phyloP scores from a whole-genome alignment of 192 early-diverging fungal genomes.

The Entrophospora sp. region DNA sequence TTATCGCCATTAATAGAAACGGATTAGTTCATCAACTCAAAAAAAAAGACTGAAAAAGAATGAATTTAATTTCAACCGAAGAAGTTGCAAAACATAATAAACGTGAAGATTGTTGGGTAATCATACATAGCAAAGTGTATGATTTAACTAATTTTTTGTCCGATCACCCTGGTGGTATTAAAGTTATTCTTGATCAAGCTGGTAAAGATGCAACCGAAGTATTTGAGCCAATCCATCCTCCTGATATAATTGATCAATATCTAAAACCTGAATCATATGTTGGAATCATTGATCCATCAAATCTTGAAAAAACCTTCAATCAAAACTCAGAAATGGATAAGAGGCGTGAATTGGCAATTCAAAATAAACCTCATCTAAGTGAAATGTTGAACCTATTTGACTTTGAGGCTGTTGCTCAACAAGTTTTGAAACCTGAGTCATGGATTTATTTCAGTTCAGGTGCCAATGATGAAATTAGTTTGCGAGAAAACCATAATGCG shows the following conservation, averaged over 20 bases:
- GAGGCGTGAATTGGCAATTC: slow-evolving; percentile 15
- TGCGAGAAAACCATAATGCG: slow-evolving; percentile 73
- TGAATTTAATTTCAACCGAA: slow-evolving; percentile 10
- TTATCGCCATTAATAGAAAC: too few relatives aligned
- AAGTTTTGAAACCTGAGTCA: slow-evolving; percentile 50
- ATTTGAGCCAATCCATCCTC: slow-evolving; percentile 58
- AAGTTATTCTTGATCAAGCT: slow-evolving; percentile 54
- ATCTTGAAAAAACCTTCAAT: neutral
- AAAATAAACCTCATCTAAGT: slow-evolving; percentile 41
- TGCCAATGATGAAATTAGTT: slow-evolving; percentile 71
- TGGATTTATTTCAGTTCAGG: slow-evolving; percentile 82
- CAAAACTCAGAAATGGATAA: slow-evolving; percentile 33
- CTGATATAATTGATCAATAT: slow-evolving; percentile 48
- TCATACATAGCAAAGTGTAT: slow-evolving; percentile 56
- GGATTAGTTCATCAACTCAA: too few relatives aligned
- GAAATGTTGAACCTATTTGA: slow-evolving; percentile 63
- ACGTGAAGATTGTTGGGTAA: slow-evolving; percentile 46
- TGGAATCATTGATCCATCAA: slow-evolving; percentile 43
- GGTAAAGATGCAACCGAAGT: slow-evolving; percentile 60
- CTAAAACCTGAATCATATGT: slow-evolving; percentile 42
- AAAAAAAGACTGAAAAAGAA: too few relatives aligned
- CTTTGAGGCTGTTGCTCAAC: slow-evolving; percentile 58
- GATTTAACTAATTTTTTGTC: slow-evolving; percentile 51
- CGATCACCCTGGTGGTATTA: slow-evolving; percentile 51
- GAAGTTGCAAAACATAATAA: slow-evolving; percentile 20